Evolutionary conservation across 176 grass and related monocot genomes (phyloP), one percentile per base, ranked within the genome.

Genomic region (Puya raimondii): DNA sequence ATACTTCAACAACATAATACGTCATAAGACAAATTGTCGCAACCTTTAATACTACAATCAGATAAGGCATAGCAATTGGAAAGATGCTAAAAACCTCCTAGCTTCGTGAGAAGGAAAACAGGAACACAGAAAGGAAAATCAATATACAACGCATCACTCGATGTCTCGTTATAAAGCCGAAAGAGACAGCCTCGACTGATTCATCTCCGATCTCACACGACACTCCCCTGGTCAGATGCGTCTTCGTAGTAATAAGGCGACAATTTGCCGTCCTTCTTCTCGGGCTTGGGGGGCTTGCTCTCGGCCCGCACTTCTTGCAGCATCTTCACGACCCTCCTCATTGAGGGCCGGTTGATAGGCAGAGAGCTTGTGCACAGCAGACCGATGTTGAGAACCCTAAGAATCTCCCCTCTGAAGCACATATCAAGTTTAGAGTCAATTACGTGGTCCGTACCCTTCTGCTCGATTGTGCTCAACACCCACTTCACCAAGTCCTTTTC

Each of bases 401-500:
- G 11, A 6, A 99, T 91, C 72, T 91, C 89, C 11, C 82, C 82
- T 69, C 63, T 91, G 75, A 63, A 86, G 10, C 16, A 14, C 29
- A 82, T 63, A 64, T 85, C 80, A 0, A 99, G 89, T 20, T 72
- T 73, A 17, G 74, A 59, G 81, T 96, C 93, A 9, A 96, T 51
- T 2, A 92, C 86, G 23, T 52, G 76, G 0, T 92, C 92, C 0
- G 79, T 25, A 0, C 83, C 93, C 53, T 87, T 85, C 78, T 96
- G 81, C 12, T 96, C 89, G 7, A 96, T 81, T 0, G 68, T 79
- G 77, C 58, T 27, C 80, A 68, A 90, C 14, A 90, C 86, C 93
- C 93, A 96, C 53, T 87, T 92, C 64, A 96, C 89, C 71, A 96
- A 25, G 80, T 96, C 93, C 72, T 92, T 96, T 50, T 96, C 93